A percentile compares a stretch with the other conserved stretches of the same genome.
Conservation (phyloP, 257 asterid species). For the Cinchona pubescens region DNA sequence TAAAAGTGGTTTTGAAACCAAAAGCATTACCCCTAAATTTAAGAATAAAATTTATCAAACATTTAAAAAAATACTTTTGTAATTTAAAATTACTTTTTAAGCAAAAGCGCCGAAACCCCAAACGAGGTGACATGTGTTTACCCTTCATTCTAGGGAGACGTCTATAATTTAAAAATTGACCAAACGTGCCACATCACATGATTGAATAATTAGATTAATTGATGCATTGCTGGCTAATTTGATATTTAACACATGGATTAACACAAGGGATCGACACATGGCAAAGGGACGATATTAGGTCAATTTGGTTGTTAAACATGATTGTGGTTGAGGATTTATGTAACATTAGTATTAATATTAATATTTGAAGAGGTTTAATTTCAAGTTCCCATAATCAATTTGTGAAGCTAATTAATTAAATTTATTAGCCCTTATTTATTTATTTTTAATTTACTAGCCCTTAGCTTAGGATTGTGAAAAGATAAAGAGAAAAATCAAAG, state of each 20-base stretch:
- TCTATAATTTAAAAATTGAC: not conserved
- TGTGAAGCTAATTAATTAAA: too few species aligned
- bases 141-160: not conserved
- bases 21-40: too few species aligned
- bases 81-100: too few species aligned
- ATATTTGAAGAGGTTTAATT: conserved; percentile 8
- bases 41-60: too few species aligned
- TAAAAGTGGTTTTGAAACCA: too few species aligned
- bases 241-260: not conserved
- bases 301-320: not conserved
- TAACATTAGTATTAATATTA: not conserved
- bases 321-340: not conserved
- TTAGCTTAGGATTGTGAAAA: not conserved
- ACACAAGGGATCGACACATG: not conserved
- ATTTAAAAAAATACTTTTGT: too few species aligned
- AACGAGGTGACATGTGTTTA: too few species aligned
- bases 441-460: too few species aligned
- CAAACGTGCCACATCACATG: not conserved
- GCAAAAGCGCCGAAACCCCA: too few species aligned
- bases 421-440: too few species aligned
- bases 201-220: not conserved
- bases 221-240: not conserved
- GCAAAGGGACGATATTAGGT: not conserved
- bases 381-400: conserved; percentile 3
- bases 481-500: not conserved